Evolutionary conservation across 768 basidiomycete genomes (phyloP).

Genomic region (Kwoniella newhampshirensis): DNA sequence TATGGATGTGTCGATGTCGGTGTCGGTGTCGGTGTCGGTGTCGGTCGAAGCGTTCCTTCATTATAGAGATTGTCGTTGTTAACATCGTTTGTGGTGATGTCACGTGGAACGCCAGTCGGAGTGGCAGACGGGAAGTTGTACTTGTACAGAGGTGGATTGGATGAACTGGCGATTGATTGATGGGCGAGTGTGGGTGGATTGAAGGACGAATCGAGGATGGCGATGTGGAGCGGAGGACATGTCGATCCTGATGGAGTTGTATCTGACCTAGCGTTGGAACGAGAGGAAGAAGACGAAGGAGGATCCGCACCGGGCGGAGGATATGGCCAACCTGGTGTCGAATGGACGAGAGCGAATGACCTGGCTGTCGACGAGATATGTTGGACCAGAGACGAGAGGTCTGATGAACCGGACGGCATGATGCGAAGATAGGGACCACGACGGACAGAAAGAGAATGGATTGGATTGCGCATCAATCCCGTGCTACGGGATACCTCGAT

Average conservation of each 20-base stretch:
- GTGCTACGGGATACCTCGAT: too few relatives aligned
- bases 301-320: background rate
- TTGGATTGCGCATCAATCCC: too few relatives aligned
- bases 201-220: conserved; percentile 87
- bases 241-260: too few relatives aligned
- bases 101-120: too few relatives aligned
- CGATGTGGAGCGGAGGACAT: conserved; percentile 55
- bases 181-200: conserved; percentile 90
- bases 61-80: too few relatives aligned
- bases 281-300: background rate
- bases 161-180: conserved; percentile 63
- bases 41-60: too few relatives aligned
- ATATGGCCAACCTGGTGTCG: conserved; percentile 11
- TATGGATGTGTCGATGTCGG: conserved; percentile 53
- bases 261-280: too few relatives aligned
- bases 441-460: background rate
- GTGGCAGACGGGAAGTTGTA: background rate
- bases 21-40: background rate
- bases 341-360: conserved; percentile 11
- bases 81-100: too few relatives aligned
- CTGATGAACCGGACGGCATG: background rate
- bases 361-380: conserved; percentile 11
- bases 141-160: conserved; percentile 21
- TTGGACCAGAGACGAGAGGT: conserved; percentile 1
- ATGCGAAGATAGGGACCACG: background rate